Evolutionary conservation across 2,329 filamentous ascomycete species (phyloP), one percentile per base, ranked within the genome.

Genomic region (Trichoderma atrobrunneum): DNA sequence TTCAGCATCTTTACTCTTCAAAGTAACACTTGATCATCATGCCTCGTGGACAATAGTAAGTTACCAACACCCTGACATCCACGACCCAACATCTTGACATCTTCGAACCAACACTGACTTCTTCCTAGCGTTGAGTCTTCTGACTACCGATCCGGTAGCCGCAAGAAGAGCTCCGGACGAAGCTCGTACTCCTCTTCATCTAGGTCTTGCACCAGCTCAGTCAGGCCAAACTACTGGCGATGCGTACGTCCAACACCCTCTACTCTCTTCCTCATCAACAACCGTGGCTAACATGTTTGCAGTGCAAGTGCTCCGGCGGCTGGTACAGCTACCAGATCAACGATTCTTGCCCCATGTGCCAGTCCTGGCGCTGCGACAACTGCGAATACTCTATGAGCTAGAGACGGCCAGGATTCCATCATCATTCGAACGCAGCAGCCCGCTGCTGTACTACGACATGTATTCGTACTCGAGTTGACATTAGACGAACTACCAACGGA

Each of bases 381-480:
- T 79, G 78, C 65, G n/a, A 4, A 34, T 79, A 77, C 69, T 69
- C 76, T 1, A 54, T 64, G 43, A 48, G 26, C 57, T 70, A 70
- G 28, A 36, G 30, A 16, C 51, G n/a, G 28, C 57, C 30, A 21
- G 10, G 10, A n/a, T 26, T 26, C 8, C 63, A 34, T 30, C n/a
- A 34, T 61, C 28, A 30, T 51, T 51, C 36, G 30, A 34, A 26
- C 48, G 63, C 28, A 62, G 48, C 28, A 39, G 28, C 28, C 26
- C 39, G 56, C 30, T 51, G n/a, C 39, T 54, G 16, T 36, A 51
- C 34, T 26, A 62, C 36, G 28, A 70, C 59, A 21, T 54, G n/a
- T 48, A 18, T 54, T 30, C 12, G 39, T 30, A 51, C 30, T 61
- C 26, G 7, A n/a, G 61, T 36, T 54, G 51, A 24, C 64, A 67